Evolutionary conservation across 164 flowering plant genomes (phyloP).

Genomic region (Kalanchoe fedtschenkoi): DNA sequence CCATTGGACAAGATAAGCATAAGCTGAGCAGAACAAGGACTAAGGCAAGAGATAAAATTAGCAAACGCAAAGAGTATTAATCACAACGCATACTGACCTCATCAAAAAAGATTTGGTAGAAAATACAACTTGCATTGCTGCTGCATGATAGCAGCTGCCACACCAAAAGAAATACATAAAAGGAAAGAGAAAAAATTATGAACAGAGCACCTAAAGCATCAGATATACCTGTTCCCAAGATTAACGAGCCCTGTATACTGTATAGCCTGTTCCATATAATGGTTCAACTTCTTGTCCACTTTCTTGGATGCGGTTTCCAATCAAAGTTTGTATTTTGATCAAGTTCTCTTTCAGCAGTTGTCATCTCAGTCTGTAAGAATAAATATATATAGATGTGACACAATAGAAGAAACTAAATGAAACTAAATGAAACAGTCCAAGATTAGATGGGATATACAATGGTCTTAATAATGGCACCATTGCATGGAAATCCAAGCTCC

Average conservation of each 20-base stretch:
- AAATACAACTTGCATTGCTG: conserved; percentile 89
- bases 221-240: conserved; percentile 90
- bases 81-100: conserved; percentile 34
- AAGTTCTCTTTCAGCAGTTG: conserved; percentile 97
- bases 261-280: conserved; percentile 91
- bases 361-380: conserved; percentile 78
- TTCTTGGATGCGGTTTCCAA: conserved; percentile 99
- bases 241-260: conserved; percentile 95
- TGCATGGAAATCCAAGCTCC: neutral
- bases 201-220: neutral
- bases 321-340: conserved; percentile 95
- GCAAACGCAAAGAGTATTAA: too few relatives aligned
- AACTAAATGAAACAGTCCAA: neutral
- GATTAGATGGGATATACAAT: neutral
- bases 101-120: conserved; percentile 58
- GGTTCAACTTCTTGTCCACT: conserved; percentile 85
- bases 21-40: neutral
- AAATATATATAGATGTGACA: neutral
- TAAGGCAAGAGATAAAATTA: neutral
- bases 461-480: neutral
- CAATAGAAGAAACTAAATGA: neutral
- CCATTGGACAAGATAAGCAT: neutral
- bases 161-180: conserved; percentile 13
- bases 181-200: neutral
- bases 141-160: conserved; percentile 88